Evolutionary conservation across 1,139 yeast genomes (phyloP).

Genomic region (Pichia sp.): DNA sequence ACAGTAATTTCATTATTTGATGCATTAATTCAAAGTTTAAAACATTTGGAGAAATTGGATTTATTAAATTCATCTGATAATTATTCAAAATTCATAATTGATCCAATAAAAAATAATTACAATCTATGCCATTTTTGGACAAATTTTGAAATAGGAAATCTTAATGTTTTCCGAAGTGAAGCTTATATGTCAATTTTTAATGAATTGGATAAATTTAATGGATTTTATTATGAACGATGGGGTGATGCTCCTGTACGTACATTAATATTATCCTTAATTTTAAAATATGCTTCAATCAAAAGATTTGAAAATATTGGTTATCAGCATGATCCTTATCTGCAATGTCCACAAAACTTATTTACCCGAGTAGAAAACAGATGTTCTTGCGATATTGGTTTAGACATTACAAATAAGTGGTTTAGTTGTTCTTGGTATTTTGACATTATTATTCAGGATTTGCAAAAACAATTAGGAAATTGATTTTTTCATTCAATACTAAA

Average conservation of each 20-base stretch:
- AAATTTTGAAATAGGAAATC: constrained; percentile 58
- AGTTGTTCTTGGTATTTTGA: constrained; percentile 35
- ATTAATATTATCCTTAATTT: constrained; percentile 46
- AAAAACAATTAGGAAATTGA: no score
- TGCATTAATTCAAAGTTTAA: constrained; percentile 32
- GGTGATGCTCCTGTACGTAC: constrained; percentile 68
- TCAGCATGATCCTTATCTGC: constrained; percentile 50
- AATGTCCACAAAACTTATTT: constrained; percentile 49
- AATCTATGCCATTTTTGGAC: constrained; percentile 70
- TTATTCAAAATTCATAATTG: constrained; percentile 44
- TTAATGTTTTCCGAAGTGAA: constrained; percentile 47
- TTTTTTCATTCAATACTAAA: not conserved
- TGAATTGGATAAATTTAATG: constrained; percentile 45
- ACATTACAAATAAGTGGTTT: constrained; percentile 46
- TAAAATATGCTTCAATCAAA: constrained; percentile 43
- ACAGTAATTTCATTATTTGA: constrained; percentile 43
- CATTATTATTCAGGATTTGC: no score
- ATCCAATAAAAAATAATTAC: constrained; percentile 42
- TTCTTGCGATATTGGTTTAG: constrained; percentile 45
- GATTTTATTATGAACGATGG: constrained; percentile 64
- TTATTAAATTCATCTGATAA: constrained; percentile 31
- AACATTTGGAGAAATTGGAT: constrained; percentile 4
- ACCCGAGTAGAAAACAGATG: constrained; percentile 42
- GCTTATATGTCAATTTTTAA: constrained; percentile 41
- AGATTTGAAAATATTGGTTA: constrained; percentile 55